Conservation (phyloP, 768 basidiomycete genomes). For the Kwoniella bestiolae region DNA sequence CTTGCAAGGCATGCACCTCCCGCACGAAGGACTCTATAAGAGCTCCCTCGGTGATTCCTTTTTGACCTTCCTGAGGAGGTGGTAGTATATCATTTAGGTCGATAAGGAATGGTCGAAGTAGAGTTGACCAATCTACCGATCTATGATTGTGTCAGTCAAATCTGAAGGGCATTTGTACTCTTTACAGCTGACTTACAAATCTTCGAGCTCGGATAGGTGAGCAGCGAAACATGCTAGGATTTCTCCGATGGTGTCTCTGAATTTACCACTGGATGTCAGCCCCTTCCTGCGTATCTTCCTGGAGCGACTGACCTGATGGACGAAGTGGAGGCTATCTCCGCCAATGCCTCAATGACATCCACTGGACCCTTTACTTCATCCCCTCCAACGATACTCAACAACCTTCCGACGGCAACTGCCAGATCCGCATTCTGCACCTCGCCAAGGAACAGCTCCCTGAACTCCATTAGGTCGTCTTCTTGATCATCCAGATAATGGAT, state of each 20-base stretch:
- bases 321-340: not conserved
- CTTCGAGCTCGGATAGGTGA: not conserved
- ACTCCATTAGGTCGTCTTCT: constrained; percentile 85
- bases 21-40: constrained; percentile 61
- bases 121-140: constrained; percentile 7
- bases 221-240: constrained; percentile 4
- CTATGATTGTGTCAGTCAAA: constrained; percentile 2
- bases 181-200: constrained; percentile 4
- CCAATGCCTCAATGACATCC: constrained; percentile 1
- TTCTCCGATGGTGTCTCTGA: not conserved
- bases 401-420: not conserved
- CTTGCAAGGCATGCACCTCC: constrained; percentile 67
- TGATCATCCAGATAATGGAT: constrained; percentile 85
- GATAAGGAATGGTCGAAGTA: constrained; percentile 1
- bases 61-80: not conserved
- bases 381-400: constrained; percentile 1
- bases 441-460: constrained; percentile 63
- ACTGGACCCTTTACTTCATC: not conserved
- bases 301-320: not conserved
- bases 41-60: not conserved
- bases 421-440: constrained; percentile 24
- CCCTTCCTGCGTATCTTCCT: not conserved
- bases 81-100: constrained; percentile 14
- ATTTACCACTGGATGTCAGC: not conserved
- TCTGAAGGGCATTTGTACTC: not conserved